Percentiles rank a stretch among this genome's conserved stretches.
phyloP scores from a whole-genome alignment of 352 stramenopile species.

The Pilasporangium apinafurcum region DNA sequence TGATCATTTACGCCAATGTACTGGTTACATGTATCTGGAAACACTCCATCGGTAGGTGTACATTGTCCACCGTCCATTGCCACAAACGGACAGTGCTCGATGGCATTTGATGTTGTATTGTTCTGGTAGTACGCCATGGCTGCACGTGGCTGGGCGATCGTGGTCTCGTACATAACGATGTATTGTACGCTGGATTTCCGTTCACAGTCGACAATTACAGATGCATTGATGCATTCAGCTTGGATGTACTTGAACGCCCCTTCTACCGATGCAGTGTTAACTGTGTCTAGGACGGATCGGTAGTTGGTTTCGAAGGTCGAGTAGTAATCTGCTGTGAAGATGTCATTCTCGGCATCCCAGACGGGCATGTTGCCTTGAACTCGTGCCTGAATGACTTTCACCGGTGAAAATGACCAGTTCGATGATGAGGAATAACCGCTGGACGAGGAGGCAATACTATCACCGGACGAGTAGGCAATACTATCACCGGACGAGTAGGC shows the following conservation, averaged over 20 bases:
- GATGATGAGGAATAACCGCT: no score
- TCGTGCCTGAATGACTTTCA: slow-evolving; percentile 39
- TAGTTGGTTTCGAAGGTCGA: slow-evolving; percentile 32
- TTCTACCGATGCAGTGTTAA: slow-evolving; percentile 49
- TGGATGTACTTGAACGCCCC: slow-evolving; percentile 55
- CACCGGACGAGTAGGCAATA: no score
- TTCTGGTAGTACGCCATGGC: slow-evolving; percentile 39
- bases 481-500: no score
- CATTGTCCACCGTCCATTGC: slow-evolving; percentile 59
- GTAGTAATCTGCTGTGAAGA: slow-evolving; percentile 33
- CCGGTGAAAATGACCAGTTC: slow-evolving; percentile 22
- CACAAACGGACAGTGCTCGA: slow-evolving; percentile 46
- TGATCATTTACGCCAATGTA: slow-evolving; percentile 38
- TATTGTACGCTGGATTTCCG: slow-evolving; percentile 59
- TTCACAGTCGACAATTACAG: slow-evolving; percentile 24
- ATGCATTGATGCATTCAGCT: slow-evolving; percentile 51
- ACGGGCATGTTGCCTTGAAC: slow-evolving; percentile 41
- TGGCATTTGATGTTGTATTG: slow-evolving; percentile 2
- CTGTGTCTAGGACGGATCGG: slow-evolving; percentile 31
- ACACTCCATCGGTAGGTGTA: slow-evolving; percentile 22
- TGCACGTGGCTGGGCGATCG: slow-evolving; percentile 30
- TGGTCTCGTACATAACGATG: slow-evolving; percentile 61
- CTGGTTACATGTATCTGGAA: slow-evolving; percentile 39
- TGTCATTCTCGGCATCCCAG: slow-evolving; percentile 23
- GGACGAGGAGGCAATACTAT: no score